These are phyloP conservation scores for Chaetomium olivaceum DNA, from an alignment of 2,329 filamentous ascomycete species.

Conservation along the genomic window DNA sequence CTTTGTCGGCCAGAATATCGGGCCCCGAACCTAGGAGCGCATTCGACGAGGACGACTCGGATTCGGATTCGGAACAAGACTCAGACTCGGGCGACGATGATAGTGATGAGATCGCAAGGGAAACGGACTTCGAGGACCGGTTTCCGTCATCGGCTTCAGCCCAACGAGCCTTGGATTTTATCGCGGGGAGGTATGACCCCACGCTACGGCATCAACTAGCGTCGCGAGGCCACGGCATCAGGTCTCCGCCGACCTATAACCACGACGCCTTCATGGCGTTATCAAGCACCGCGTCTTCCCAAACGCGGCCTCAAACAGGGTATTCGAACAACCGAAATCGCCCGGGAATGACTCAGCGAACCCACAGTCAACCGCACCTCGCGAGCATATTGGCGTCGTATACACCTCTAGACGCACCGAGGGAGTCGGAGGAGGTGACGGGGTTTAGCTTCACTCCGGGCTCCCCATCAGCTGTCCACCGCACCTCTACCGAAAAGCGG, in stretches of 20 bases:
- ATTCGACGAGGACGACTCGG: slow-evolving; percentile 54
- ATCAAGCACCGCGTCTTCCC: slow-evolving; percentile 38
- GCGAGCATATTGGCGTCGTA: slow-evolving; percentile 31
- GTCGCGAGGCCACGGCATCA: slow-evolving; percentile 39
- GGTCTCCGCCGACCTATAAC: slow-evolving; percentile 39
- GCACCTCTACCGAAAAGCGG: slow-evolving; percentile 46
- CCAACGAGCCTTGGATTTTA: slow-evolving; percentile 53
- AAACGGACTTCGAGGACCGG: slow-evolving; percentile 29
- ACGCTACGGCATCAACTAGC: slow-evolving; percentile 30
- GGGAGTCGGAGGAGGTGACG: slow-evolving; percentile 38
- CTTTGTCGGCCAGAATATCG: slow-evolving; percentile 31
- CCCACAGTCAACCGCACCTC: slow-evolving; percentile 53
- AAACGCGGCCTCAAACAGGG: slow-evolving; percentile 55
- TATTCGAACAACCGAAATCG: slow-evolving; percentile 47
- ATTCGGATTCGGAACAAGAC: slow-evolving; percentile 40
- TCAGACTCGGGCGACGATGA: slow-evolving; percentile 46
- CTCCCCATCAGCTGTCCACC: slow-evolving; percentile 30
- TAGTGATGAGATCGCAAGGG: slow-evolving; percentile 40
- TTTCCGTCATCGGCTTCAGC: slow-evolving; percentile 35
- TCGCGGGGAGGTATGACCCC: slow-evolving; percentile 47
- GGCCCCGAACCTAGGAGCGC: slow-evolving; percentile 47
- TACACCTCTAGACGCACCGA: slow-evolving; percentile 15
- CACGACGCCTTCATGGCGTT: slow-evolving; percentile 38
- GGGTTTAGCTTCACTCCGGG: slow-evolving; percentile 24
- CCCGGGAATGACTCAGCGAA: slow-evolving; percentile 46